These are phyloP conservation scores for Russula ochroleuca DNA, from an alignment of 768 basidiomycete genomes.

Conservation along the genomic window DNA sequence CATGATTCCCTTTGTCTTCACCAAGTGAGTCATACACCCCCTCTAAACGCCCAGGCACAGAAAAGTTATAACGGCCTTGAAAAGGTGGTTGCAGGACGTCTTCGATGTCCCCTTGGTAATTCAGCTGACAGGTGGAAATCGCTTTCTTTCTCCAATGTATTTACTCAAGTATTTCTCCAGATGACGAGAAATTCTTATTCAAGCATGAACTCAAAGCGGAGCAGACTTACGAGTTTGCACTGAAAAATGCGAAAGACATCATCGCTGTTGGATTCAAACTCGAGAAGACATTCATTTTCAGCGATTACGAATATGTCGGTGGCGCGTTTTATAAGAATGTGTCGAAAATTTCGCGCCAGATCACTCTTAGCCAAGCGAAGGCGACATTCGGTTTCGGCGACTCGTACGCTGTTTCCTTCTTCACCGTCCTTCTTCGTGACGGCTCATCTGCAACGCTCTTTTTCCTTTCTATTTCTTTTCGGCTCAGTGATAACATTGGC, in stretches of 20 bases:
- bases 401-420: slow-evolving; percentile 55
- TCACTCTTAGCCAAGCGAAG: slow-evolving; percentile 89
- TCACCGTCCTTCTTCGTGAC: not conserved
- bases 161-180: slow-evolving; percentile 38
- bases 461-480: not conserved
- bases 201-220: slow-evolving; percentile 91
- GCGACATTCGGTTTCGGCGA: slow-evolving; percentile 96
- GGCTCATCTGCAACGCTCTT: not conserved
- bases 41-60: not conserved
- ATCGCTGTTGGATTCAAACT: slow-evolving; percentile 93
- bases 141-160: slow-evolving; percentile 23
- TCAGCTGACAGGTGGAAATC: slow-evolving; percentile 76
- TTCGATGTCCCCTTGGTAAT: slow-evolving; percentile 93
- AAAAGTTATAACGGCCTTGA: slow-evolving; percentile 2
- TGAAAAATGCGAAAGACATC: slow-evolving; percentile 89
- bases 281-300: slow-evolving; percentile 96
- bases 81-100: slow-evolving; percentile 93
- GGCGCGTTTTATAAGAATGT: slow-evolving; percentile 94
- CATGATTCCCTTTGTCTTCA: slow-evolving; percentile 95
- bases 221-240: slow-evolving; percentile 76
- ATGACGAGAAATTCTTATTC: slow-evolving; percentile 99
- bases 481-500: slow-evolving; percentile 87
- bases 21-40: slow-evolving; percentile 61
- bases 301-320: slow-evolving; percentile 83
- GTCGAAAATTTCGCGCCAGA: slow-evolving; percentile 85